Evolutionary conservation across 2,329 filamentous ascomycete genomes (phyloP), one percentile per base, ranked within the genome.

Genomic region (Fusarium secorum): DNA sequence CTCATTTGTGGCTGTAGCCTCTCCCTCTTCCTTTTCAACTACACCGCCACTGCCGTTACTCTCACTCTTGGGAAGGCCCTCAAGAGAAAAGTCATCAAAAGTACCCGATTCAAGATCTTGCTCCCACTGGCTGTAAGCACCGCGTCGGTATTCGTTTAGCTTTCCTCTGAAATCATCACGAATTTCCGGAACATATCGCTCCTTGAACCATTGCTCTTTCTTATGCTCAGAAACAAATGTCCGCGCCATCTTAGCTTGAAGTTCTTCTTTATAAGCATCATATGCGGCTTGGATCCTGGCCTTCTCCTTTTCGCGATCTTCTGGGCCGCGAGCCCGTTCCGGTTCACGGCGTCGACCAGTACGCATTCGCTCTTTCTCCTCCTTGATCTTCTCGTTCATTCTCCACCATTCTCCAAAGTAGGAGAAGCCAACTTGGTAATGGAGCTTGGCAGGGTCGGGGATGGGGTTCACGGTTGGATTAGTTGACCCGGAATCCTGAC

Each of bases 131-230:
- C 87, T 88, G 80, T 96, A 98, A 56, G 90, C 89, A 18, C 88
- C 89, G 42, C 91, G 89, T 49, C 97, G 91, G 78, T 93, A 94
- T 49, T 94, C 91, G 79, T 91, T 92, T 57, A 98, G 84, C 76
- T 93, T 91, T 65, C 85, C 84, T 60, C 92, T 90, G 76, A 98
- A 89, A 4, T 88, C 86, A 72, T 95, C 91, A 56, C 93, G 87
- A 59, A 95, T 89, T 73, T 96, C 93, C 2, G 93, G 89, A 33
- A 97, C 91, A 76, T 99, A 99, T 78, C 94, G 91, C 81, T 99
- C 96, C 75, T 91, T 93, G 83, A 99, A 99, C 96, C 96, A 99
- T 79, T 99, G 95, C 80, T 99, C 96, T 45, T 90, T 90, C 79
- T 97, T 97, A 82, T 99, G 96, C 75, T 94, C 92, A 53, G 91